These are phyloP conservation scores for Vitis vinifera DNA, from an alignment of 164 flowering plant genomes.

Conservation along the genomic window ASM3070453v1 NC_081809.1:22104501-22105000, in stretches of 20 bases:
- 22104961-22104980: no score
- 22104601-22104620: no score
- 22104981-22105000: no score
- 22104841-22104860: slow-evolving; percentile 87
- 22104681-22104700: background rate
- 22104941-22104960: no score
- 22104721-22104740: slow-evolving; percentile 14
- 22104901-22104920: background rate
- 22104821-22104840: slow-evolving; percentile 76
- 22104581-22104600: no score
- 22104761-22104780: slow-evolving; percentile 83
- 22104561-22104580: no score
- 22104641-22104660: no score
- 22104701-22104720: background rate
- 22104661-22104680: background rate
- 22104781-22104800: slow-evolving; percentile 92
- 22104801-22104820: slow-evolving; percentile 89
- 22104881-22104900: slow-evolving; percentile 48
- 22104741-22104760: slow-evolving; percentile 88
- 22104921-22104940: no score
- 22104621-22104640: no score
- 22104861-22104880: slow-evolving; percentile 33
- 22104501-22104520: no score
- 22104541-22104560: no score
- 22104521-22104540: no score